Evolutionary conservation across 768 basidiomycete genomes (phyloP).

Genomic region (Mrakia frigida): DNA sequence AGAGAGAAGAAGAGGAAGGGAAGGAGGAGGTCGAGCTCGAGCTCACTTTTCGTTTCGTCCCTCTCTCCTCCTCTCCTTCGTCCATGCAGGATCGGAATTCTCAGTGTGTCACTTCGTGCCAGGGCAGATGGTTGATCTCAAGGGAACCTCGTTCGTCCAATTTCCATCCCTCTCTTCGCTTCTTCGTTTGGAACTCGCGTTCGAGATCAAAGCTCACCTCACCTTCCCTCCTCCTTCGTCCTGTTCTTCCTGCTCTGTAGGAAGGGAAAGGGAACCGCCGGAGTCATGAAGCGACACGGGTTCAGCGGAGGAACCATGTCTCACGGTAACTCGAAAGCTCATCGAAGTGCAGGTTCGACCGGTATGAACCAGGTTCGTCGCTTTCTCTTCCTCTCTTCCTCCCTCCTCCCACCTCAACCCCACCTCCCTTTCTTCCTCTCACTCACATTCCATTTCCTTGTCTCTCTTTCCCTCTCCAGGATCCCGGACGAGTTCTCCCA

Average conservation of each 20-base stretch:
- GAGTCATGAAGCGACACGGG: conserved; percentile 92
- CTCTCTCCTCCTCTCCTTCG: not conserved
- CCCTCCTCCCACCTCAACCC: conserved; percentile 10
- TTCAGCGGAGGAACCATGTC: conserved; percentile 86
- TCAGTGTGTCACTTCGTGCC: conserved; percentile 95
- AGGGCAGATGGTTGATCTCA: conserved; percentile 88
- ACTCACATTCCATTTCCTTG: not conserved
- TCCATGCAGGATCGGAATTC: conserved; percentile 68
- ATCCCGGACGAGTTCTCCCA: conserved; percentile 91
- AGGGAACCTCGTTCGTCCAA: conserved; percentile 73
- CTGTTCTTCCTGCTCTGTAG: conserved; percentile 50
- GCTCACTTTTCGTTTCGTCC: not conserved
- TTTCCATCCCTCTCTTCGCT: not conserved
- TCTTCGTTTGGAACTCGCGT: conserved; percentile 8
- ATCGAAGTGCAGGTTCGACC: conserved; percentile 86
- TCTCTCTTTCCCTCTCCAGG: conserved; percentile 50
- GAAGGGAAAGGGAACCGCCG: conserved; percentile 95
- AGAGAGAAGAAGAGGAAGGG: not conserved
- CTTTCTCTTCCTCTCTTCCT: not conserved
- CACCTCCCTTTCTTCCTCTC: not conserved
- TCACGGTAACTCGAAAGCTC: conserved; percentile 93
- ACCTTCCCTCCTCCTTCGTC: conserved; percentile 26
- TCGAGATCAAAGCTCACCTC: not conserved
- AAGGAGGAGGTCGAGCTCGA: not conserved
- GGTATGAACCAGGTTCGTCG: conserved; percentile 82